Conservation (phyloP, 140 eudicot genomes). For the Anethum foeniculum region DNA sequence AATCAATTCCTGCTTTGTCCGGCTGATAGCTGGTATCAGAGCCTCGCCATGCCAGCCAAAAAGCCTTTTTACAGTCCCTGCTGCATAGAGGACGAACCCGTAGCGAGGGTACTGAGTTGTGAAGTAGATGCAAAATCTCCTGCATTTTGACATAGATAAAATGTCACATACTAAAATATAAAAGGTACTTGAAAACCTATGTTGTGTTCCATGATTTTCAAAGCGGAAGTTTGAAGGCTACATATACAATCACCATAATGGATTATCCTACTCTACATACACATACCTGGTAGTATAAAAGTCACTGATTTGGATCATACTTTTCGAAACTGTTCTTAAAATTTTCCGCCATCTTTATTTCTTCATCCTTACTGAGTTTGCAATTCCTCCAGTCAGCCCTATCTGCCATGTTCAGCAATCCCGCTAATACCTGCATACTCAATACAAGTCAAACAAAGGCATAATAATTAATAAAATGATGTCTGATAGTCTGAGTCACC, state of each 20-base stretch:
- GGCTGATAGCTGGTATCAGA: not conserved
- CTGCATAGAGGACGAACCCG: not conserved
- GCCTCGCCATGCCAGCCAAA: not conserved
- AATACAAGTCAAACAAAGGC: slow-evolving; percentile 3
- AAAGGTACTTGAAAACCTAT: not conserved
- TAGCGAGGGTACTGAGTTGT: not conserved
- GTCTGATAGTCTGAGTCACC: not conserved
- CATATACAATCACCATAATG: not conserved
- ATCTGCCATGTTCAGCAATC: slow-evolving; percentile 87
- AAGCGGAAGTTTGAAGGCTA: not conserved
- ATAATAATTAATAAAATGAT: not conserved
- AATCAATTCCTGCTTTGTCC: not conserved
- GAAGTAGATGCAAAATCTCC: not conserved
- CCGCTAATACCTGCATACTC: slow-evolving; percentile 68
- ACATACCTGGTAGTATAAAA: slow-evolving; percentile 6
- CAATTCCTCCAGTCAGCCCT: slow-evolving; percentile 96
- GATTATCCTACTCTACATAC: not conserved
- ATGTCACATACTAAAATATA: not conserved
- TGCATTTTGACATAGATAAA: not conserved
- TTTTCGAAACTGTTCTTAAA: slow-evolving; percentile 58
- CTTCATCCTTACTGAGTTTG: slow-evolving; percentile 90
- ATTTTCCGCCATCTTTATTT: slow-evolving; percentile 62
- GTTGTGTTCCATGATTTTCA: not conserved
- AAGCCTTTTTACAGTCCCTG: not conserved
- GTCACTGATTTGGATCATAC: slow-evolving; percentile 58